phyloP scores from a whole-genome alignment of 306 rosid genomes.

The Castanea crenata region DNA sequence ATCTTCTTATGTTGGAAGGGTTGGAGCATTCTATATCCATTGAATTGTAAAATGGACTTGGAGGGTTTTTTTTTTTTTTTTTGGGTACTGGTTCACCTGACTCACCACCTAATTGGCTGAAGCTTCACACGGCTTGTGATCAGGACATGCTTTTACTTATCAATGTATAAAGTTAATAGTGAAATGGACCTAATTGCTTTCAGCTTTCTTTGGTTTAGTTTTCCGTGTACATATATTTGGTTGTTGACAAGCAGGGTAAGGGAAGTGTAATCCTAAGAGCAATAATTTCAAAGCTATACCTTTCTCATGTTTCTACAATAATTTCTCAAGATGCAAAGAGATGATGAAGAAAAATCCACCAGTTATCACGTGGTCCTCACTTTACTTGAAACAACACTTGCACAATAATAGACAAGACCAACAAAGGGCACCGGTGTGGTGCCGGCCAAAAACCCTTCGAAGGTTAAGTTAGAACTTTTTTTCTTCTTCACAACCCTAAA shows the following conservation, averaged over 20 bases:
- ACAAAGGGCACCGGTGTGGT: too few relatives aligned
- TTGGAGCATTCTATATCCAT: slow-evolving; percentile 52
- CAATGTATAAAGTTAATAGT: not conserved
- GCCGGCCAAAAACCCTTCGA: too few relatives aligned
- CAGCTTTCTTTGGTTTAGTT: not conserved
- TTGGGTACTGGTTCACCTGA: not conserved
- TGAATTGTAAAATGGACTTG: slow-evolving; percentile 15
- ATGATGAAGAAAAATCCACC: too few relatives aligned
- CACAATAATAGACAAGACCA: too few relatives aligned
- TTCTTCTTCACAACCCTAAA: too few relatives aligned
- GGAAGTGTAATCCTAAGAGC: not conserved
- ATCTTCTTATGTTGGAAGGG: slow-evolving; percentile 52
- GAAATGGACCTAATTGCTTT: not conserved
- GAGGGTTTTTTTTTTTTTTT: not conserved
- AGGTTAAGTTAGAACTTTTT: too few relatives aligned
- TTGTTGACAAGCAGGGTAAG: not conserved
- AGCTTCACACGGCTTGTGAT: not conserved
- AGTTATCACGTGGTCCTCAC: too few relatives aligned
- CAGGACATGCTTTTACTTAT: not conserved
- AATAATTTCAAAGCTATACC: too few relatives aligned
- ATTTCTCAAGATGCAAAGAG: too few relatives aligned
- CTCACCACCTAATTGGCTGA: not conserved
- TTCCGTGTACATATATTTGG: not conserved
- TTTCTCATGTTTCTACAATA: too few relatives aligned
- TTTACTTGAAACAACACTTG: too few relatives aligned